Conservation (phyloP, 2,329 filamentous ascomycete species). For the Pestalotiopsis sp. region DNA sequence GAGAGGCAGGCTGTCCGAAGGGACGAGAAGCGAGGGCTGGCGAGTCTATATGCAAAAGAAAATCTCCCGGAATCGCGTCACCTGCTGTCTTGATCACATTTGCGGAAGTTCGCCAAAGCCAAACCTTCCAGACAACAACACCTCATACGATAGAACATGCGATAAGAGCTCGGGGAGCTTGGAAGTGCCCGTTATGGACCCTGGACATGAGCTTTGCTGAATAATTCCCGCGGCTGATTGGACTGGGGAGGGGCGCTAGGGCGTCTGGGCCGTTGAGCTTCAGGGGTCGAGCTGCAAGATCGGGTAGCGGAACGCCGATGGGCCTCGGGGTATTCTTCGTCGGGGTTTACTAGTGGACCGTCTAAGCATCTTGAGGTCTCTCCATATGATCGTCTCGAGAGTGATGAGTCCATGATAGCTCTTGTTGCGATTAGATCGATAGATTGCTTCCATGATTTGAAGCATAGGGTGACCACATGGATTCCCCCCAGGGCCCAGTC, state of each 20-base stretch:
- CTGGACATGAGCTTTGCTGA: slow-evolving; percentile 10
- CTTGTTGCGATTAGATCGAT: no score
- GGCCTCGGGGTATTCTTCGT: background rate
- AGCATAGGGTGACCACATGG: no score
- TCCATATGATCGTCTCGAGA: background rate
- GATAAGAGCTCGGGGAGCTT: slow-evolving; percentile 11
- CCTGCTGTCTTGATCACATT: background rate
- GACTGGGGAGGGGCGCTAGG: slow-evolving; percentile 4
- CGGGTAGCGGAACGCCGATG: background rate
- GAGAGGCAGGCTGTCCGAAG: background rate
- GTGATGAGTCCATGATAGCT: no score
- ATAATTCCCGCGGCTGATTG: slow-evolving; percentile 15
- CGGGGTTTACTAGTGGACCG: background rate
- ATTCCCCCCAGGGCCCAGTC: background rate
- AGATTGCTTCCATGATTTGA: no score
- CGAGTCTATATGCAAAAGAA: background rate
- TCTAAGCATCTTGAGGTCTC: background rate
- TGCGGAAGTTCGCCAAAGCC: background rate
- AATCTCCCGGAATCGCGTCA: background rate
- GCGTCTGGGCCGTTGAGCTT: background rate
- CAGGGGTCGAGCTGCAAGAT: slow-evolving; percentile 4
- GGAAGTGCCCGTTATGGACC: slow-evolving; percentile 6
- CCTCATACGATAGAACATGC: slow-evolving; percentile 16
- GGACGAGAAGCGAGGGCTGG: background rate
- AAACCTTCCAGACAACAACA: background rate